Evolutionary conservation across 2,329 filamentous ascomycete genomes (phyloP).

Genomic region (Neofusicoccum parvum): DNA sequence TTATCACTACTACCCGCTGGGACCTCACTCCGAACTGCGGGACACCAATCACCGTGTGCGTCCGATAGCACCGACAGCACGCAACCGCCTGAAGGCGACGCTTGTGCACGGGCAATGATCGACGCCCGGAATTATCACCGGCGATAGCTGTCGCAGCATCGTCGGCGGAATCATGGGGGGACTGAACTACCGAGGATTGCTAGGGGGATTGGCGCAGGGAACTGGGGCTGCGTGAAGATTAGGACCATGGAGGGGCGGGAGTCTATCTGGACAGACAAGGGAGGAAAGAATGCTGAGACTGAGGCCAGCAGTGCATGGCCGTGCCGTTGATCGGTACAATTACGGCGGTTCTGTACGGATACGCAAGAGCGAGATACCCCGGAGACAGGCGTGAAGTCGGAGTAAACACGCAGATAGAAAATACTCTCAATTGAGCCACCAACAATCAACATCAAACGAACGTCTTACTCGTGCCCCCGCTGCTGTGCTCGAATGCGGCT

Average conservation of each 20-base stretch:
- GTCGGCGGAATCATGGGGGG: neutral
- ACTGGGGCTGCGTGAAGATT: neutral
- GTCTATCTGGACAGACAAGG: neutral
- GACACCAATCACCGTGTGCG: neutral
- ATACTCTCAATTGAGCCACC: neutral
- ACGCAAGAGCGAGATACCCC: slow-evolving; percentile 1
- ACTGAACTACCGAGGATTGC: neutral
- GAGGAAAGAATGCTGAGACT: neutral
- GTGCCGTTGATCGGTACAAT: neutral
- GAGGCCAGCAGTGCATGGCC: neutral
- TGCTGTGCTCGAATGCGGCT: neutral
- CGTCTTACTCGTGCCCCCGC: neutral
- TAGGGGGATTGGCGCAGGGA: slow-evolving; percentile 9
- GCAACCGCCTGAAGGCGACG: neutral
- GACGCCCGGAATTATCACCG: slow-evolving; percentile 4
- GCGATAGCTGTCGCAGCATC: neutral
- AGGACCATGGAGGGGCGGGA: neutral
- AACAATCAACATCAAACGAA: neutral
- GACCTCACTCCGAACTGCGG: neutral
- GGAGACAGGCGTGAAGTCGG: neutral
- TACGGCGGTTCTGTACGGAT: neutral
- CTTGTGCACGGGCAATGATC: neutral
- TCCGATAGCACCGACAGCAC: neutral
- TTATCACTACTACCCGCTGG: neutral
- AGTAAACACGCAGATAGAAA: neutral